A percentile compares a stretch with the other conserved stretches of the same genome.
Conservation (phyloP, 257 asterid species). For the Solanum acaule region DNA sequence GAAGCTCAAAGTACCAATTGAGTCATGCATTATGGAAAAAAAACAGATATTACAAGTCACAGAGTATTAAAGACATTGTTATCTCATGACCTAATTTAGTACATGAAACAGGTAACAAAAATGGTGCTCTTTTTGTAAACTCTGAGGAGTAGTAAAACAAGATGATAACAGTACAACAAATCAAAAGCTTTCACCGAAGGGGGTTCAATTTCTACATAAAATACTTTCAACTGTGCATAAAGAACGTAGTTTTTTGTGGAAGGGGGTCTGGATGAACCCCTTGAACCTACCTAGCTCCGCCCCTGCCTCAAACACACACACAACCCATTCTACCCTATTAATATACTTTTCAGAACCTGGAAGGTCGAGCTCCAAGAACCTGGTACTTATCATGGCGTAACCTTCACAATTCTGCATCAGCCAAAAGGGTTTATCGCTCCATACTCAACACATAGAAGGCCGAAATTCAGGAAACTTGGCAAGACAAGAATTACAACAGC, state of each 20-base stretch:
- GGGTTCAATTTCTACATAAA: no score
- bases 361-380: background rate
- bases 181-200: no score
- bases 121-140: background rate
- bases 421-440: background rate
- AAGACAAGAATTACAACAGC: background rate
- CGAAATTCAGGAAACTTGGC: background rate
- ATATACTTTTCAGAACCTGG: background rate
- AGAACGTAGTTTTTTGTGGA: no score
- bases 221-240: no score
- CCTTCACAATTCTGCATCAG: background rate
- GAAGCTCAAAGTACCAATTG: background rate
- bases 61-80: background rate
- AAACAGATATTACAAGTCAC: background rate
- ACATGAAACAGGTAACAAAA: background rate
- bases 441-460: background rate
- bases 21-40: background rate
- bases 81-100: background rate
- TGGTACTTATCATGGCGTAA: background rate
- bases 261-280: background rate
- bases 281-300: background rate
- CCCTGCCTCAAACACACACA: background rate
- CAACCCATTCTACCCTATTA: background rate
- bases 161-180: no score
- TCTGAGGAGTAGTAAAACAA: no score